phyloP scores from a whole-genome alignment of 352 stramenopile species.

The Phytopythium vexans region DNA sequence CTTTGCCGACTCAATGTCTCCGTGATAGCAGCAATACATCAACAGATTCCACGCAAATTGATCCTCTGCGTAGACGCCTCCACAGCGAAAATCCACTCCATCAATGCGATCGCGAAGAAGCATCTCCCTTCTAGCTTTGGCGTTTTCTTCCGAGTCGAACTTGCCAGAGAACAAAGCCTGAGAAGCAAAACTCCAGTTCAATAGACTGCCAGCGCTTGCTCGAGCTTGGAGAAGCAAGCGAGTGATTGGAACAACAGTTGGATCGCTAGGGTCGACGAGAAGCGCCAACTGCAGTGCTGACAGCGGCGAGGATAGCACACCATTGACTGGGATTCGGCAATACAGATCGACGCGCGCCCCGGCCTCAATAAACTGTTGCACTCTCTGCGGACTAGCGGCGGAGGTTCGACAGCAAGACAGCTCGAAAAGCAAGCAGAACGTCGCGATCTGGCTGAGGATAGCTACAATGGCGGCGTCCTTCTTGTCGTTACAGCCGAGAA shows the following conservation, averaged over 20 bases:
- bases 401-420: constrained; percentile 13
- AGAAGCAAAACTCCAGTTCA: constrained; percentile 62
- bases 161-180: constrained; percentile 34
- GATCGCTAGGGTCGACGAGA: constrained; percentile 18
- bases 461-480: constrained; percentile 23
- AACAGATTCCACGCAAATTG: constrained; percentile 52
- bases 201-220: constrained; percentile 35
- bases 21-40: constrained; percentile 60
- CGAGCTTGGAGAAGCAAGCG: constrained; percentile 37
- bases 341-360: constrained; percentile 54
- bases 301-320: constrained; percentile 17
- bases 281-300: constrained; percentile 58
- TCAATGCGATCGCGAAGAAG: constrained; percentile 23
- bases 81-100: constrained; percentile 23
- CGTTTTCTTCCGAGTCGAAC: constrained; percentile 9
- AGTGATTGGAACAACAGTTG: constrained; percentile 30
- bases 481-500: constrained; percentile 32
- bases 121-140: constrained; percentile 23
- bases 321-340: constrained; percentile 24
- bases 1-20: constrained; percentile 40
- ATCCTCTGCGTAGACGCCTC: constrained; percentile 35
- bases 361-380: constrained; percentile 43
- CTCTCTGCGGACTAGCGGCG: constrained; percentile 22
- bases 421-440: constrained; percentile 52
- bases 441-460: constrained; percentile 50